Evolutionary conservation across 2,329 filamentous ascomycete species (phyloP), one percentile per base, ranked within the genome.

Genomic region (Phaeosphaeria sp.): DNA sequence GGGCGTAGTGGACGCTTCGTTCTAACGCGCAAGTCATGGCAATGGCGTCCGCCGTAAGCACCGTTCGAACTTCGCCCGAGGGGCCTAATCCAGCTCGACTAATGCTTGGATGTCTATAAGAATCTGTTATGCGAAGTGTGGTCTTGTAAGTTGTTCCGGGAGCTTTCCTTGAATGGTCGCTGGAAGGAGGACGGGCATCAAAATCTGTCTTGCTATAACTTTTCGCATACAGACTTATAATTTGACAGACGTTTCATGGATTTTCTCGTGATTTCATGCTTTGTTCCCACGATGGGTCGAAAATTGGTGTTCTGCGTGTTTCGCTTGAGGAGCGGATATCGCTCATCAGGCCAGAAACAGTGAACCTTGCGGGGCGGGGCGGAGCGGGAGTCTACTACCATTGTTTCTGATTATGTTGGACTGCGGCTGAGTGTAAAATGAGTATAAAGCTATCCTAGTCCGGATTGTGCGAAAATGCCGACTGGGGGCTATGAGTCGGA

Each of bases 281-380:
- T 3, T 30, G 13, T 27, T 7, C 27, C 18, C 45, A 27, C 17
- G 22, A 15, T 24, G 7, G 2, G 13, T 33, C 18, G 6, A n/a
- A 27, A n/a, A n/a, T 4, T 21, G 36, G 9, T n/a, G 25, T 18
- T 9, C 9, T 42, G 48, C 48, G 48, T 21, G 33, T 50, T 22
- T 50, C 48, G 48, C 48, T 9, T 7, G 18, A 40, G 33, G 40
- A 39, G 27, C 48, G 48, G 17, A 42, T 42, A 18, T 50, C 48
- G 48, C 48, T 50, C 24, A 2, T 25, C 8, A 20, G 17, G 13
- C 36, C 36, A 20, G 22, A 40, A 50, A 8, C n/a, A 33, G 18
- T 33, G 30, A 50, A 25, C 48, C 20, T 39, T 39, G 36, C 36
- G 36, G 48, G 15, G 36, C 48, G 48, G 36, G 30, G 48, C 48